Evolutionary conservation across 306 rosid genomes (phyloP).

Genomic region (Dryas alaskensis): DNA sequence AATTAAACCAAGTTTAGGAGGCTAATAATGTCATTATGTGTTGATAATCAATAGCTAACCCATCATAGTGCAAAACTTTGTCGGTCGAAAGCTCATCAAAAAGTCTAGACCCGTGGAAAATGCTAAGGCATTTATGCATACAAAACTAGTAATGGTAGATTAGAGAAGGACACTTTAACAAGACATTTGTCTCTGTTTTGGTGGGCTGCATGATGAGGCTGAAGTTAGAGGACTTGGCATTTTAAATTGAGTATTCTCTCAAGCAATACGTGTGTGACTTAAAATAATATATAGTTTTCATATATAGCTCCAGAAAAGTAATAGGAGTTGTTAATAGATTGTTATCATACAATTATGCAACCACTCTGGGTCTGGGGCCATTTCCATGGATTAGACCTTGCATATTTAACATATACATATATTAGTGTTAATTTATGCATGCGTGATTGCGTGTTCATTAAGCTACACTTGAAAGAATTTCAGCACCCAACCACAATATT

Average conservation of each 20-base stretch:
- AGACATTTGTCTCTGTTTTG: slow-evolving; percentile 34
- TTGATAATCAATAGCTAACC: neutral
- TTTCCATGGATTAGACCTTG: slow-evolving; percentile 6
- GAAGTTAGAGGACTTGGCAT: slow-evolving; percentile 18
- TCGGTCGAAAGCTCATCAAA: slow-evolving; percentile 39
- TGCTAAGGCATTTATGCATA: slow-evolving; percentile 4
- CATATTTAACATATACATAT: neutral
- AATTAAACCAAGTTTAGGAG: neutral
- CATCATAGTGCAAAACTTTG: slow-evolving; percentile 16
- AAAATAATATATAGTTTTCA: slow-evolving; percentile 16
- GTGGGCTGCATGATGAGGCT: slow-evolving; percentile 58
- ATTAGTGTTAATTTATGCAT: neutral
- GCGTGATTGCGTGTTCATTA: slow-evolving; percentile 10
- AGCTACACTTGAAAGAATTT: neutral
- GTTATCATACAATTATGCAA: slow-evolving; percentile 23
- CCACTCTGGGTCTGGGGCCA: slow-evolving; percentile 15
- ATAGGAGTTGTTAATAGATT: slow-evolving; percentile 23
- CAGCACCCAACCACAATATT: slow-evolving; percentile 7
- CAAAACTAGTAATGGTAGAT: slow-evolving; percentile 29
- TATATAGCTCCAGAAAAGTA: neutral
- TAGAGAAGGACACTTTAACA: slow-evolving; percentile 59
- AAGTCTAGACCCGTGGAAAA: neutral
- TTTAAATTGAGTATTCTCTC: slow-evolving; percentile 29
- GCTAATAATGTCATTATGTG: neutral
- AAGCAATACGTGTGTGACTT: slow-evolving; percentile 39